A percentile compares a stretch with the other conserved stretches of the same genome.
These are phyloP conservation scores for Brasilioporus rufonigricans DNA, from an alignment of 768 basidiomycete species.

Conservation along the genomic window DNA sequence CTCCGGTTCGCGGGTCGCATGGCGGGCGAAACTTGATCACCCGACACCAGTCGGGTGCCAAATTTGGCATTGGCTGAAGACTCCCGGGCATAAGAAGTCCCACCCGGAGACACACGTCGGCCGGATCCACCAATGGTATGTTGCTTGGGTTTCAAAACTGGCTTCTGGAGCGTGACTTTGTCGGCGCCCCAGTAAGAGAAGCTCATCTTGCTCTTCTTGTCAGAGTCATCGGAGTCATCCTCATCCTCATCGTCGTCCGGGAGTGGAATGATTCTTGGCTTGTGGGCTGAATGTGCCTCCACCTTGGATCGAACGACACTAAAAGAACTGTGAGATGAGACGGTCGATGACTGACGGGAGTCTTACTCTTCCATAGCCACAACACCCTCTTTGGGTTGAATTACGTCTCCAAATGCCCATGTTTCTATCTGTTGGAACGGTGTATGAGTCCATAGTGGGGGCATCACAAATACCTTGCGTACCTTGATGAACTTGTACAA, in stretches of 20 bases:
- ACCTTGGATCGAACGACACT: constrained; percentile 73
- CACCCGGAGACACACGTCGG: constrained; percentile 41
- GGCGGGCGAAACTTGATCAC: constrained; percentile 42
- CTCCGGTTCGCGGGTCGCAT: constrained; percentile 65
- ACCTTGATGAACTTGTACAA: constrained; percentile 93
- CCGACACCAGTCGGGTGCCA: constrained; percentile 75
- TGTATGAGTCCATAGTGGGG: constrained; percentile 1
- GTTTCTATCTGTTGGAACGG: constrained; percentile 69
- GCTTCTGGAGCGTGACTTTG: constrained; percentile 84
- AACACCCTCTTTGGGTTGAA: constrained; percentile 75
- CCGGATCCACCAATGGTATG: constrained; percentile 33
- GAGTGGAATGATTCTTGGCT: constrained; percentile 66
- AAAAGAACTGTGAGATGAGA: constrained; percentile 8
- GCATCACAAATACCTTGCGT: constrained; percentile 16
- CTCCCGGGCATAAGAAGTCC: constrained; percentile 66
- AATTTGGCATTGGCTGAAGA: constrained; percentile 93
- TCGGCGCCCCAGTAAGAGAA: constrained; percentile 94
- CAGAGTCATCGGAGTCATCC: constrained; percentile 78
- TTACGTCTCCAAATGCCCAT: constrained; percentile 78
- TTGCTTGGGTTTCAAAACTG: constrained; percentile 51
- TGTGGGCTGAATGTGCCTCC: constrained; percentile 53
- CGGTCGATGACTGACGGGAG: not conserved
- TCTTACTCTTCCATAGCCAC: constrained; percentile 91
- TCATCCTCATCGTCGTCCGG: constrained; percentile 61
- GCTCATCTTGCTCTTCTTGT: constrained; percentile 90